phyloP scores from a whole-genome alignment of 176 grass and related monocot species.

The Carex cristatella region DNA sequence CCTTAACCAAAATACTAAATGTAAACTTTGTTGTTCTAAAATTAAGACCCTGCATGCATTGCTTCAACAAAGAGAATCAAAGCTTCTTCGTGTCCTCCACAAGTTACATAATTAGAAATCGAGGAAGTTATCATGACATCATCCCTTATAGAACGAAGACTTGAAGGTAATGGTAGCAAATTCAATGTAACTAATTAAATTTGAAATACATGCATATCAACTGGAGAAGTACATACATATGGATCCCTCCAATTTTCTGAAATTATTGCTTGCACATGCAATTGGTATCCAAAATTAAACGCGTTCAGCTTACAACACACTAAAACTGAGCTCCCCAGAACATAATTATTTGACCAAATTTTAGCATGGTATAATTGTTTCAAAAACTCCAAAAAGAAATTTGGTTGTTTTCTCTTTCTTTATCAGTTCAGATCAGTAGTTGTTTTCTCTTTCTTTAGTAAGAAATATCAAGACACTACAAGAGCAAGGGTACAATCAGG shows the following conservation, averaged over 20 bases:
- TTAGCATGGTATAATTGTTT: background rate
- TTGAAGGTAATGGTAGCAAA: background rate
- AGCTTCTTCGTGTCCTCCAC: slow-evolving; percentile 12
- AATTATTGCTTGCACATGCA: slow-evolving; percentile 25
- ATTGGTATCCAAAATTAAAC: slow-evolving; percentile 17
- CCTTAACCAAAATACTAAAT: slow-evolving; percentile 29
- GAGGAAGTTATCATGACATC: slow-evolving; percentile 29
- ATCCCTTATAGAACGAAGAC: slow-evolving; percentile 9
- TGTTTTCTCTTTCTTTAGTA: too few species aligned
- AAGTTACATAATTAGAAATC: slow-evolving; percentile 23
- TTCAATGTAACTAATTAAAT: slow-evolving; percentile 11
- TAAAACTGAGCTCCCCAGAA: slow-evolving; percentile 21
- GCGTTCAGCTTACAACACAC: slow-evolving; percentile 22
- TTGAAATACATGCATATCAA: slow-evolving; percentile 37
- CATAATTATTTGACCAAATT: slow-evolving; percentile 16
- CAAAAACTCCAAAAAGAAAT: slow-evolving; percentile 14
- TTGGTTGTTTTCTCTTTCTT: background rate
- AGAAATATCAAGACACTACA: too few species aligned
- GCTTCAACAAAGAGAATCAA: slow-evolving; percentile 18
- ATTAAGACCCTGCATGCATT: background rate
- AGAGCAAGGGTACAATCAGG: too few species aligned
- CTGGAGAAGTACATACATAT: slow-evolving; percentile 14
- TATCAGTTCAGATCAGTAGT: too few species aligned
- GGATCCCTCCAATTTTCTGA: slow-evolving; percentile 11
- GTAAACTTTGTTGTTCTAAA: slow-evolving; percentile 30